Conservation (phyloP, 805 yeast genomes). For the Torulaspora microellipsoides region DNA sequence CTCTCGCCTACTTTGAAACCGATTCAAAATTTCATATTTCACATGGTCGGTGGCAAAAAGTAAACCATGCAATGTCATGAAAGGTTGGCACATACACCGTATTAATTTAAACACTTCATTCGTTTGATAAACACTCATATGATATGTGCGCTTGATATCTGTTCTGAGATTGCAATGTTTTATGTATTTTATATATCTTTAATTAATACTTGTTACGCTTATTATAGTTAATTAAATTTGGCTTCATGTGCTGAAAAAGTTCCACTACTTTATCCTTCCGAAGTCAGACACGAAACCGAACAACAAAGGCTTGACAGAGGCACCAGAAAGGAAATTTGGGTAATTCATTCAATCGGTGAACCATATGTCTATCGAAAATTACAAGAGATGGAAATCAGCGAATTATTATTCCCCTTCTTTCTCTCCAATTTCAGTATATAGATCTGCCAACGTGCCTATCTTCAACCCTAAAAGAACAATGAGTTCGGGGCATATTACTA, state of each 20-base stretch:
- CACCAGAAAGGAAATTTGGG: background rate
- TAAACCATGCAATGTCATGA: background rate
- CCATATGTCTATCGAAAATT: conserved; percentile 16
- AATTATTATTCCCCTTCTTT: conserved; percentile 20
- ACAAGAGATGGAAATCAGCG: conserved; percentile 14
- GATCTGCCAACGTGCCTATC: conserved; percentile 16
- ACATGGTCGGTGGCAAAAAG: conserved; percentile 34
- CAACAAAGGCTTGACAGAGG: background rate
- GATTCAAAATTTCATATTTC: conserved; percentile 32
- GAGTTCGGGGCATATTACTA: conserved; percentile 5
- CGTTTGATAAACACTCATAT: too few species aligned
- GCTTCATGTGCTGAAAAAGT: too few species aligned
- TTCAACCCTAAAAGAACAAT: conserved; percentile 22
- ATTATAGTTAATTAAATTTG: too few species aligned
- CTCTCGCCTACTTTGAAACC: conserved; percentile 23
- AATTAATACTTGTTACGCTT: too few species aligned
- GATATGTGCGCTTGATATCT: too few species aligned
- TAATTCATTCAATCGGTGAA: background rate
- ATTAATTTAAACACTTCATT: too few species aligned
- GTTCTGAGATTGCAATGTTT: too few species aligned
- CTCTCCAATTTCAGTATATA: conserved; percentile 21
- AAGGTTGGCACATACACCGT: too few species aligned
- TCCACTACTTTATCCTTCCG: too few species aligned
- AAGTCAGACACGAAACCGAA: too few species aligned
- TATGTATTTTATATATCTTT: too few species aligned